Evolutionary conservation across 495 filamentous ascomycete species (phyloP).

Genomic region (Pyrenopolyporus hunteri): DNA sequence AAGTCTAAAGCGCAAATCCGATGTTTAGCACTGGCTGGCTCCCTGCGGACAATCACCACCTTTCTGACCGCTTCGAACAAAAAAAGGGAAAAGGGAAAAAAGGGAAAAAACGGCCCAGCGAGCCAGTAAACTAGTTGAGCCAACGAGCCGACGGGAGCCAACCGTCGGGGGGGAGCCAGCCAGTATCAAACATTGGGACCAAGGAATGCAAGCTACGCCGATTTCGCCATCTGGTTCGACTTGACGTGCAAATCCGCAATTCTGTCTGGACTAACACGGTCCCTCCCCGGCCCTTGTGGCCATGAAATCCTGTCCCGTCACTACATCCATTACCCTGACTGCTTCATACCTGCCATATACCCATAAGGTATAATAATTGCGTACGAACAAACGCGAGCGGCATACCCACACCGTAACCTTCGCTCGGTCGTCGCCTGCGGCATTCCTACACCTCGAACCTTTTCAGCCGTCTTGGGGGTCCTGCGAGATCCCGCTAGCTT

Average conservation of each 20-base stretch:
- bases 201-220: conserved; percentile 18
- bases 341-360: too few relatives aligned
- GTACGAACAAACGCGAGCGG: too few relatives aligned
- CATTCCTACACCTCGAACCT: too few relatives aligned
- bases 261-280: not conserved
- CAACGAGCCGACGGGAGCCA: not conserved
- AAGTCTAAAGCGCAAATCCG: not conserved
- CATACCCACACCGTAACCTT: too few relatives aligned
- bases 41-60: conserved; percentile 17
- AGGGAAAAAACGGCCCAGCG: not conserved
- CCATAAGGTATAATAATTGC: too few relatives aligned
- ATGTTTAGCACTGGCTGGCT: conserved; percentile 13
- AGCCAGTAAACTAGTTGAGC: not conserved
- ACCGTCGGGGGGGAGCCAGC: not conserved
- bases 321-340: too few relatives aligned
- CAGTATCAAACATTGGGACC: conserved; percentile 3
- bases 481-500: conserved; percentile 28
- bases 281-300: not conserved
- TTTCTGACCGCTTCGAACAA: conserved; percentile 26
- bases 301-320: too few relatives aligned
- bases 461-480: not conserved
- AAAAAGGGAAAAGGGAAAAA: not conserved
- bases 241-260: conserved; percentile 14
- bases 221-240: conserved; percentile 34
- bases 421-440: too few relatives aligned